Evolutionary conservation across 2,329 filamentous ascomycete genomes (phyloP), one percentile per base, ranked within the genome.

Genomic region (Epichloe sibirici): DNA sequence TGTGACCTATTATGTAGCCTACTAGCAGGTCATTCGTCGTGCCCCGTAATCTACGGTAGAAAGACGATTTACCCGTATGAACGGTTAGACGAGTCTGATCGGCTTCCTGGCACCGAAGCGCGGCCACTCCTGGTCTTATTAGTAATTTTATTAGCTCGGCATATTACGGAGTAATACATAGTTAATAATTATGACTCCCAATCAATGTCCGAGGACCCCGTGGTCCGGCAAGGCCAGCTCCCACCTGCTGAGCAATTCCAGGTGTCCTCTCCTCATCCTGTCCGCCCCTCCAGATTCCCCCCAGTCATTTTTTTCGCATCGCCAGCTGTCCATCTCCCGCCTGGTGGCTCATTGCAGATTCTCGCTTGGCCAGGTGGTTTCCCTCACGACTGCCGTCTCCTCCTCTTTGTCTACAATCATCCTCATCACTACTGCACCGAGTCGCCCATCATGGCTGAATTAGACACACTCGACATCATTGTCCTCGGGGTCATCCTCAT

Each of bases 381-480:
- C 23, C 6, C 34, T 34, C 35, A 17, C 31, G 35, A 35, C 23
- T 34, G 42, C 21, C 23, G 42, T 35, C 37, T n/a, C 21, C 11
- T 21, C 17, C 31, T 50, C 21, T 5, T 23, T 42, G 38, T 37
- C 31, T 25, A 15, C 6, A 31, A 28, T 7, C 17, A 25, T 11
- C 28, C 23, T 48, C n/a, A 25, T 5, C 38, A 12, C 46, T 25
- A 12, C 46, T 25, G 45, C 45, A 28, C 28, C n/a, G 34, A 13
- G 31, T 48, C 40, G 42, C 28, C 17, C 49, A 52, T 45, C 63
- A 97, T 98, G 93, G 89, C 91, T 61, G 87, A 95, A 78, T 83
- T 98, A 67, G 93, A 98, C 69, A 95, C 90, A 28, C 76, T 98
- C 74, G 93, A 98, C 78, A 78, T 97, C 62, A 71, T 95, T 63